Base-by-base conservation (phyloP, 1,284 basidiomycete species). In the Cerrena zonata region DNA sequence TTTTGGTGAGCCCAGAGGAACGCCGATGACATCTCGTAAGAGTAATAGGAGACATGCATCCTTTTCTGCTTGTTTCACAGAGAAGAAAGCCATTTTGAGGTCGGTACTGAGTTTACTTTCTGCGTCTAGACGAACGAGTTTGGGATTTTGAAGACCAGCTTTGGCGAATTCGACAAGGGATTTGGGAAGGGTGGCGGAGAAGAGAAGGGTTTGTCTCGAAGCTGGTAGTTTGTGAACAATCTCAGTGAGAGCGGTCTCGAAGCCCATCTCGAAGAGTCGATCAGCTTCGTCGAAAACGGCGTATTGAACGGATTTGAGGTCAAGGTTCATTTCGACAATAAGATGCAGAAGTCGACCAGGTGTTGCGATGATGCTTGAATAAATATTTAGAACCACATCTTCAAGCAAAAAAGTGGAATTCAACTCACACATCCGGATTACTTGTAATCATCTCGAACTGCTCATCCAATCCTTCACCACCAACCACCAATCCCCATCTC, bases 271-370 rank as follows among this genome's bases (percentile, higher is more conserved):
- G 66, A 99, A 99, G 12, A 98, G 79, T 30, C 94, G 84, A 68
- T 99, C 96, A 0, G 96, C 96, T 71, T 99, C 96, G 65, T 99
- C 96, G 61, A 99, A 99, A 18, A 99, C 90, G 51, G 95, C 84
- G 56, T 93, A 94, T 66, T 95, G 84, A 2, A 95, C 78, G 0
- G 89, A 86, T 45, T 88, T 85, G 30, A 99, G 74, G 64, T 97
- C 94, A 45, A 98, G 74, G 58, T 91, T 91, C 95, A 98, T 99
- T 70, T 99, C 96, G 47, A 99, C 91, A 42, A 90, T 80, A 24
- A 99, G 77, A 71, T 99, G 96, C 18, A 99, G 82, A 46, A 99
- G 77, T 62, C 96, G 93, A 58, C 96, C 96, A 13, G 96, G 96
- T 2, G 96, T 99, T 19, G 95, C 96, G 59, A 97, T 94, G 54